Conservation (phyloP, 352 stramenopile species). For the Phytophthora pinifolia region DNA sequence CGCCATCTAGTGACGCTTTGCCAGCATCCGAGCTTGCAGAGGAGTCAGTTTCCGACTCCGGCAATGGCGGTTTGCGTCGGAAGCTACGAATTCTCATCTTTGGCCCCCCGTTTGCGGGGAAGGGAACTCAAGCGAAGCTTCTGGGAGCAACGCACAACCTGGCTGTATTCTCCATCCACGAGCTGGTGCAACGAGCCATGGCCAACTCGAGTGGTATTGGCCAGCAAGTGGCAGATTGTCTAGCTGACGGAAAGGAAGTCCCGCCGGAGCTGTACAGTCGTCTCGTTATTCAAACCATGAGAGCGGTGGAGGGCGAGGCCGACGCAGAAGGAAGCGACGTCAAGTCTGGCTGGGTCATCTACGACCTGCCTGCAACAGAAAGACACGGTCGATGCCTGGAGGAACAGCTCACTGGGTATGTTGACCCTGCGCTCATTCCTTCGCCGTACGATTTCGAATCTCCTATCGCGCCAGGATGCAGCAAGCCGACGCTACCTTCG, state of each 20-base stretch:
- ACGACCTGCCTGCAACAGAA: conserved; percentile 56
- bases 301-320: conserved; percentile 13
- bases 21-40: conserved; percentile 1
- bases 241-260: conserved; percentile 45
- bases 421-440: conserved; percentile 39
- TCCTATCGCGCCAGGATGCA: conserved; percentile 40
- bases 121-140: conserved; percentile 49
- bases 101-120: conserved; percentile 62
- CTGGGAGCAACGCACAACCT: conserved; percentile 57
- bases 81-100: conserved; percentile 59
- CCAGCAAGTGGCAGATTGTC: conserved; percentile 18
- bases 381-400: conserved; percentile 51
- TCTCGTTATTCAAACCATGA: conserved; percentile 47
- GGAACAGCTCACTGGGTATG: conserved; percentile 52
- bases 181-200: conserved; percentile 39
- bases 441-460: conserved; percentile 65
- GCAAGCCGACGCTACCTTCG: conserved; percentile 35
- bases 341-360: conserved; percentile 63
- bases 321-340: background rate
- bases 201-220: conserved; percentile 34
- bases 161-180: conserved; percentile 49
- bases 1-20: background rate
- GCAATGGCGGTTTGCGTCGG: background rate
- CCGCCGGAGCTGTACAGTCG: conserved; percentile 53
- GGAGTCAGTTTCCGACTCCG: background rate